Conservation (phyloP, 768 basidiomycete genomes). For the Russula earlei region DNA sequence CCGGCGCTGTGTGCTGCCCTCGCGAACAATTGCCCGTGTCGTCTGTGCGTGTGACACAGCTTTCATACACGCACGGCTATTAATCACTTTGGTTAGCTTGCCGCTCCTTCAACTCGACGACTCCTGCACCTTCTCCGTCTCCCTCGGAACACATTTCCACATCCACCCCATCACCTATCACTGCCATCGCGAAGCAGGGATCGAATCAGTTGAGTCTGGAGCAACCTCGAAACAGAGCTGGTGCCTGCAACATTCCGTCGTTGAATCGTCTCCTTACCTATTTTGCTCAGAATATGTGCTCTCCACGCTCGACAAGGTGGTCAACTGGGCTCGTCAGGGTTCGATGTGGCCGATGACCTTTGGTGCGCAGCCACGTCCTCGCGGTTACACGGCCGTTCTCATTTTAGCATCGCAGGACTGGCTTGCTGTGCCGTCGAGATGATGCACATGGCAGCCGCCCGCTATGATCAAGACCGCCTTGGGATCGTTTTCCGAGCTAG, state of each 20-base stretch:
- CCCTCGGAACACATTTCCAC: slow-evolving; percentile 32
- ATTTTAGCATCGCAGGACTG: slow-evolving; percentile 48
- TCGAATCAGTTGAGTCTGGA: slow-evolving; percentile 83
- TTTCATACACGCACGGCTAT: not conserved
- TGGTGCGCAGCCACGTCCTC: slow-evolving; percentile 33
- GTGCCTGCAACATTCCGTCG: slow-evolving; percentile 35
- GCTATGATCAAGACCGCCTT: slow-evolving; percentile 96
- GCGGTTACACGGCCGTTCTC: not conserved
- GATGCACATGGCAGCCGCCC: slow-evolving; percentile 99
- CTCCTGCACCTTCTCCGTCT: slow-evolving; percentile 31
- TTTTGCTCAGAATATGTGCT: slow-evolving; percentile 79
- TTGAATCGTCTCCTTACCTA: not conserved
- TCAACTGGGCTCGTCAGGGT: slow-evolving; percentile 95
- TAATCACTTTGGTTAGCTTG: slow-evolving; percentile 30
- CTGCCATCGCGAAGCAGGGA: slow-evolving; percentile 62
- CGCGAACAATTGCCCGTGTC: not conserved
- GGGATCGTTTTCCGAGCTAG: slow-evolving; percentile 99
- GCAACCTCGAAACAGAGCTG: slow-evolving; percentile 83
- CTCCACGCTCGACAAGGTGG: slow-evolving; percentile 90
- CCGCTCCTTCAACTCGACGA: slow-evolving; percentile 51
- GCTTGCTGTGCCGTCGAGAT: slow-evolving; percentile 99
- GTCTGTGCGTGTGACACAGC: slow-evolving; percentile 2
- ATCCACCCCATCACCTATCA: slow-evolving; percentile 46
- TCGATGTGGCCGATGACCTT: slow-evolving; percentile 99
- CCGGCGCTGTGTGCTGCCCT: slow-evolving; percentile 3